Evolutionary conservation across 768 basidiomycete species (phyloP).

Genomic region (Tulasnella sp.): DNA sequence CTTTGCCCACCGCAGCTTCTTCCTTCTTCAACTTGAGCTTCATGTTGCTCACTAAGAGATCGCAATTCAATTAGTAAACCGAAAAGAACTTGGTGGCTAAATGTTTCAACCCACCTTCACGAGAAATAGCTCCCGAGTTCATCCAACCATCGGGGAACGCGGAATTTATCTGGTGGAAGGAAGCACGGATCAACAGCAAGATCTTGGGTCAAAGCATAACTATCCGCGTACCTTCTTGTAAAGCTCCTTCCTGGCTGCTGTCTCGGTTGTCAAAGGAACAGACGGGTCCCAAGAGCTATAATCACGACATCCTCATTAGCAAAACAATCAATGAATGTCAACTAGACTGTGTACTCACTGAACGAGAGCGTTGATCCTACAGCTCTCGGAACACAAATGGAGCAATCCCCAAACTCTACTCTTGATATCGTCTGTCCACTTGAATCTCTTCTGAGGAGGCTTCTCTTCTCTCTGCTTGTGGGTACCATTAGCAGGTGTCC

Average conservation of each 20-base stretch:
- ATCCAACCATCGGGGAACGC: slow-evolving; percentile 78
- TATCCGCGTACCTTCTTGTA: slow-evolving; percentile 53
- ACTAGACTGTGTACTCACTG: slow-evolving; percentile 20
- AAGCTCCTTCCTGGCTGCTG: slow-evolving; percentile 58
- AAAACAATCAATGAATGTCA: background rate
- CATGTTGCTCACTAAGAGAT: slow-evolving; percentile 2
- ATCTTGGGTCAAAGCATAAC: background rate
- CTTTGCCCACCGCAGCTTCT: background rate
- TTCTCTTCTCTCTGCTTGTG: slow-evolving; percentile 32
- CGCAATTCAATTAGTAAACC: background rate
- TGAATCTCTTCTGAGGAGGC: slow-evolving; percentile 63
- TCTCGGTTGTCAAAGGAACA: slow-evolving; percentile 50
- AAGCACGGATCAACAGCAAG: background rate
- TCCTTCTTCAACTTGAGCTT: slow-evolving; percentile 14
- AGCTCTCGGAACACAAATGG: slow-evolving; percentile 69
- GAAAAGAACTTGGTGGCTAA: background rate
- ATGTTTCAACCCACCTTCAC: slow-evolving; percentile 57
- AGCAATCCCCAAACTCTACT: slow-evolving; percentile 66
- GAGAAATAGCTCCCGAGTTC: slow-evolving; percentile 71
- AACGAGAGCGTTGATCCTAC: slow-evolving; percentile 35
- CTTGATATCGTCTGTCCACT: slow-evolving; percentile 73
- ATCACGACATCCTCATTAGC: background rate
- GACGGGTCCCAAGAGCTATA: slow-evolving; percentile 12
- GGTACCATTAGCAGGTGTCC: no score
- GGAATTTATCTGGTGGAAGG: slow-evolving; percentile 46